A percentile compares a stretch with the other conserved stretches of the same genome.
Conservation (phyloP, 2,329 filamentous ascomycete species). For the Elsinoe necatrix region DNA sequence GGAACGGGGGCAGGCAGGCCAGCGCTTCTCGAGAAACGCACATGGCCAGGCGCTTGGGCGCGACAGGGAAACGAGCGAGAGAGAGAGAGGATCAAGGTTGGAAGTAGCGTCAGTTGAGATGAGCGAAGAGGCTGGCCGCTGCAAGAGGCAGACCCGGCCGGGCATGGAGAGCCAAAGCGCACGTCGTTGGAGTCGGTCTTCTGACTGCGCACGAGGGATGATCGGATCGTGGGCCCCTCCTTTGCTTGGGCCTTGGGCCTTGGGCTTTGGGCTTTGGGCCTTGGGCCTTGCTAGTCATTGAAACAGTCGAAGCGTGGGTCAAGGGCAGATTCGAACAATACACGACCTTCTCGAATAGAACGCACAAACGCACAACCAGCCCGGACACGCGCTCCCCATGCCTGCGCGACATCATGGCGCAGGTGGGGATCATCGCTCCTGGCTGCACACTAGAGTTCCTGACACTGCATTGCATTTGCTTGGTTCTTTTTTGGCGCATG, state of each 20-base stretch:
- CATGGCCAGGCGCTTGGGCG: background rate
- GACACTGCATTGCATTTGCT: background rate
- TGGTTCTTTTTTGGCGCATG: slow-evolving; percentile 2
- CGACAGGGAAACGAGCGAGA: background rate
- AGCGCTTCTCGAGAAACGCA: background rate
- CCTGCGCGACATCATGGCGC: slow-evolving; percentile 1
- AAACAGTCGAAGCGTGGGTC: background rate
- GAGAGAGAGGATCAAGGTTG: background rate
- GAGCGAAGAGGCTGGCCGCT: background rate
- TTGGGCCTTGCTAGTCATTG: background rate
- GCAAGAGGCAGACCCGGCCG: background rate
- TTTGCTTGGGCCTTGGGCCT: background rate
- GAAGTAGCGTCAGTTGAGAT: slow-evolving; percentile 8
- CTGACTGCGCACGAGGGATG: background rate
- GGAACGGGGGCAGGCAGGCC: slow-evolving; percentile 4
- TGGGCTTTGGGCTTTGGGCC: no score
- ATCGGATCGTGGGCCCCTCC: background rate
- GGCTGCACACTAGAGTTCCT: background rate
- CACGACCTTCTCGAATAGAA: background rate
- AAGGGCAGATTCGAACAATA: background rate
- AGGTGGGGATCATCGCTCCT: background rate
- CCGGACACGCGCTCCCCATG: background rate
- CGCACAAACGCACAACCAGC: background rate
- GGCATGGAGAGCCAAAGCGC: background rate
- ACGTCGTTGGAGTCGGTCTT: slow-evolving; percentile 4